Evolutionary conservation across 1,284 basidiomycete species (phyloP).

Genomic region (Pisolithus thermaeus): DNA sequence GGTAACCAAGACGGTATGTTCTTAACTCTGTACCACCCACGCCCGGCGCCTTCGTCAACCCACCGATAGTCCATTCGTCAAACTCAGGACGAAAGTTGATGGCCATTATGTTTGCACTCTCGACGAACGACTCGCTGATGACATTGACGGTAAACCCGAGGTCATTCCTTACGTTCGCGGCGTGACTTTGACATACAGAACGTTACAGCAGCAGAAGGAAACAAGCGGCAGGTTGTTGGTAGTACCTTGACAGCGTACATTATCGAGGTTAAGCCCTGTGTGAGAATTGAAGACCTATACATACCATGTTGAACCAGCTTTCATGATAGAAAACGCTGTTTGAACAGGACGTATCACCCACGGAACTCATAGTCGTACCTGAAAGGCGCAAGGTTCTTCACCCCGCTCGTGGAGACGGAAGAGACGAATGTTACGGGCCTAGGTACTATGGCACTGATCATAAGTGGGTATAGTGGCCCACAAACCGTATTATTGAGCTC

Average conservation of each 20-base stretch:
- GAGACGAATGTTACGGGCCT: slow-evolving; percentile 70
- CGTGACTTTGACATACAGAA: slow-evolving; percentile 47
- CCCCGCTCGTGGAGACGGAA: slow-evolving; percentile 45
- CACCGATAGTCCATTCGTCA: slow-evolving; percentile 62
- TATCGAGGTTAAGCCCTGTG: not conserved
- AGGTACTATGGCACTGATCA: slow-evolving; percentile 58
- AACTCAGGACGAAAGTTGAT: slow-evolving; percentile 54
- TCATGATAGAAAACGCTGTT: slow-evolving; percentile 32
- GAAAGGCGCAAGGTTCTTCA: slow-evolving; percentile 57
- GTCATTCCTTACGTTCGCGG: slow-evolving; percentile 46
- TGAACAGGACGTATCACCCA: slow-evolving; percentile 6
- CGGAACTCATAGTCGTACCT: slow-evolving; percentile 29
- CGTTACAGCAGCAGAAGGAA: slow-evolving; percentile 43
- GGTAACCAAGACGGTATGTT: too few relatives aligned
- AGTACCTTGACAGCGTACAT: slow-evolving; percentile 24
- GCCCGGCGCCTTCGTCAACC: slow-evolving; percentile 45
- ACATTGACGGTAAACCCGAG: slow-evolving; percentile 42
- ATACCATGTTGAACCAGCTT: not conserved
- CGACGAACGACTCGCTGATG: slow-evolving; percentile 65
- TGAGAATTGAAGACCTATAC: not conserved
- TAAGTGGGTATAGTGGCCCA: slow-evolving; percentile 40
- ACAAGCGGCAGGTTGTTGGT: slow-evolving; percentile 52
- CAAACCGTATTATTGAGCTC: not conserved
- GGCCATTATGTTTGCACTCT: slow-evolving; percentile 56
- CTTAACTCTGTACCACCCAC: too few relatives aligned